Conservation (phyloP, 2,329 filamentous ascomycete genomes). For the Colletotrichum chrysophilum region DNA sequence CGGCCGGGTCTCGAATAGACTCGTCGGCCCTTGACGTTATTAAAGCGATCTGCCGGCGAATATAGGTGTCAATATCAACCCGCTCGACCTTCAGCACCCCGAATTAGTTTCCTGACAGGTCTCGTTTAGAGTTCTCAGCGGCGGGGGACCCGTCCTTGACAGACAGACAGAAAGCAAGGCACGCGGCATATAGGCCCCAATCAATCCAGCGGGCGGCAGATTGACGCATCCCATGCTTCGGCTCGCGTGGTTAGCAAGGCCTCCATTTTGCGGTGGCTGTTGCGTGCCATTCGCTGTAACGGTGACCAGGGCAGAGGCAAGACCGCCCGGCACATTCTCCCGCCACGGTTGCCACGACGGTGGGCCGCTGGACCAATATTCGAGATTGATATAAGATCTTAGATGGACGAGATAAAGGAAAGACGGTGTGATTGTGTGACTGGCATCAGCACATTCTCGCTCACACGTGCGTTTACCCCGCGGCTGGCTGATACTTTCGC, state of each 20-base stretch:
- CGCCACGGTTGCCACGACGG: neutral
- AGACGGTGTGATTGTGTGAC: neutral
- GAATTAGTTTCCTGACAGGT: neutral
- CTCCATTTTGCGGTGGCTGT: neutral
- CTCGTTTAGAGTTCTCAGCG: neutral
- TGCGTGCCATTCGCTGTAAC: constrained; percentile 1
- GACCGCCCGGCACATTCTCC: neutral
- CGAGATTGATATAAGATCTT: neutral
- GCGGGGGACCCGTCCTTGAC: neutral
- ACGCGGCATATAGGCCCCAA: neutral
- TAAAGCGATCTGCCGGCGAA: constrained; percentile 5
- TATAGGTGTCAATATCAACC: neutral
- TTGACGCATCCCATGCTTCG: constrained; percentile 4
- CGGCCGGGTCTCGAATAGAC: neutral
- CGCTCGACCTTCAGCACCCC: neutral
- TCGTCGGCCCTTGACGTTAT: neutral
- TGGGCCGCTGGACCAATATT: neutral
- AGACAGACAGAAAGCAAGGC: neutral
- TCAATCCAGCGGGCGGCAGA: neutral
- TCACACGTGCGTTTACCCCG: neutral
- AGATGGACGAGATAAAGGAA: neutral
- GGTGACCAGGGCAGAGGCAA: neutral
- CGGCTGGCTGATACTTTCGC: neutral
- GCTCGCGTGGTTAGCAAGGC: neutral
- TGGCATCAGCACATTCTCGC: neutral